A percentile compares a stretch with the other conserved stretches of the same genome.
Evolutionary conservation across 2,329 filamentous ascomycete species (phyloP).

Genomic region (Paraconiothyrium sp.): DNA sequence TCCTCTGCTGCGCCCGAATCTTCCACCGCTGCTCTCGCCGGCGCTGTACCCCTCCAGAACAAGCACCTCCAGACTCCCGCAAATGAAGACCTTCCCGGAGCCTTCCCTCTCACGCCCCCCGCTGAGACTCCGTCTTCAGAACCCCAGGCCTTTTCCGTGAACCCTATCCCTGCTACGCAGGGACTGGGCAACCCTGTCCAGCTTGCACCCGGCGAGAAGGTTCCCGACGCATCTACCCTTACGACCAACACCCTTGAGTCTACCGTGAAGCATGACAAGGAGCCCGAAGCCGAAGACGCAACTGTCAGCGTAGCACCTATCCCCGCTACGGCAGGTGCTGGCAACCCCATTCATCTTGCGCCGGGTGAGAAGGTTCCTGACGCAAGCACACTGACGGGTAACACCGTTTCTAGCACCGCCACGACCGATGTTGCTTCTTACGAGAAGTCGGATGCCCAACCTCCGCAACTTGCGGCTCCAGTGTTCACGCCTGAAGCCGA

Average conservation of each 20-base stretch:
- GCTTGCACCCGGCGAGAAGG: constrained; percentile 79
- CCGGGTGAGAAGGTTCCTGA: constrained; percentile 85
- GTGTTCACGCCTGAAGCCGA: constrained; percentile 55
- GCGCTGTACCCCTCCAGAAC: constrained; percentile 65
- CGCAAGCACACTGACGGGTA: constrained; percentile 68
- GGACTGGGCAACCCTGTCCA: constrained; percentile 79
- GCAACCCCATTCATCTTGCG: constrained; percentile 82
- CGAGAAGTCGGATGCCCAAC: constrained; percentile 74
- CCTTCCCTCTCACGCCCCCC: constrained; percentile 80
- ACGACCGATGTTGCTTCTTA: constrained; percentile 81
- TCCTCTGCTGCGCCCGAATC: constrained; percentile 75
- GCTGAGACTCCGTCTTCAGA: constrained; percentile 56
- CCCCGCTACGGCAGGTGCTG: constrained; percentile 65
- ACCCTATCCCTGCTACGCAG: constrained; percentile 67
- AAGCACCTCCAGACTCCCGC: constrained; percentile 33
- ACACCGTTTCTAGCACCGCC: constrained; percentile 71
- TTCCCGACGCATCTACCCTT: constrained; percentile 73
- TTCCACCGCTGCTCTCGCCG: constrained; percentile 76
- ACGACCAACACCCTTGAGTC: constrained; percentile 76
- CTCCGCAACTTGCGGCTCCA: constrained; percentile 57
- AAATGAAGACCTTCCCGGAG: constrained; percentile 63
- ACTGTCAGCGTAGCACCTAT: constrained; percentile 67
- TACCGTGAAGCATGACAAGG: constrained; percentile 52
- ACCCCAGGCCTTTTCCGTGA: constrained; percentile 61
- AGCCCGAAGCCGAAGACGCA: constrained; percentile 40